Base-by-base conservation (phyloP, 1,139 yeast genomes). In the Taphrina communis region DNA sequence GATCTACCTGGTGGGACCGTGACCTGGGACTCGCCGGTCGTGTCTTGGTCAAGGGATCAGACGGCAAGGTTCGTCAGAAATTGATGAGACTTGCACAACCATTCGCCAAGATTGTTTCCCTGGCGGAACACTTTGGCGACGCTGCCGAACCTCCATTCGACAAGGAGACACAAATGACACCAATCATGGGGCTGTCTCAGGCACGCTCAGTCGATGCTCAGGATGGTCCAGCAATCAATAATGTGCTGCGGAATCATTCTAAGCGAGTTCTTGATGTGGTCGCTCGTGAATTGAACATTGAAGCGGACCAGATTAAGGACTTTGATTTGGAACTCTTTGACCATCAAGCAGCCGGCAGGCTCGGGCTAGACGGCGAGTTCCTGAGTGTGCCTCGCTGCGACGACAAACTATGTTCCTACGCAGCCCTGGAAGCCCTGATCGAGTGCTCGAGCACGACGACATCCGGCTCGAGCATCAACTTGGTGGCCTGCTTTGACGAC, bases 11-110 rank as follows among this genome's bases (percentile, higher is more conserved):
- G 88, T 94, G 94, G 76, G 99, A 94, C 78, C 85, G 98, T 72
- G 98, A 94, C 77, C 82, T 94, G 75, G 85, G 96, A 48, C 82
- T 93, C 71, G 98, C 98, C 12, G 99, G 99, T 17, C 83, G 98
- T 73, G 97, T 94, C 0, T 87, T 88, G 76, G 87, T 89, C 31
- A 81, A 80, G 62, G 84, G 84, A 52, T 80, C 79, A 11, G 71
- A 74, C 21, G 78, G 77, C 19, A 76, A 80, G 55, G 83, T 80
- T 72, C 84, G 85, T 50, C 86, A 97, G 0, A 86, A 83, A 75
- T 82, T 94, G 72, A 85, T 94, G 72, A 89, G 91, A 77, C 83
- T 94, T 72, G 86, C 89, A 73, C 88, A 85, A 77, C 97, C 99
- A 0, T 63, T 94, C 70, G 82, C 94, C 75, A 86, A 97, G 77